A percentile compares a stretch with the other conserved stretches of the same genome.
Evolutionary conservation across 331 rosid species (phyloP).

Genomic region (Acacia concinna): DNA sequence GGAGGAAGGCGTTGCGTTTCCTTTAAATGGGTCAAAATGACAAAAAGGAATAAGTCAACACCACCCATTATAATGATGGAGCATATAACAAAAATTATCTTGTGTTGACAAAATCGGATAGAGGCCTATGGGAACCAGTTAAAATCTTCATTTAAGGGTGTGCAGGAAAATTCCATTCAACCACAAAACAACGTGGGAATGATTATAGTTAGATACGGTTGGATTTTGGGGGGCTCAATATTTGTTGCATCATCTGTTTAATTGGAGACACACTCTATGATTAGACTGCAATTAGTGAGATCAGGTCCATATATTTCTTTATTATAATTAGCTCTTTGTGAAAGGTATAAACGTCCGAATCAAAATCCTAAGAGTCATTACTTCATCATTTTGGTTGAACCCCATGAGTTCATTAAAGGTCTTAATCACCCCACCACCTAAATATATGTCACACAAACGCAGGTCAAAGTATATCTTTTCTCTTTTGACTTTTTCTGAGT

Average conservation of each 20-base stretch:
- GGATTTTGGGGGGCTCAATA: constrained; percentile 66
- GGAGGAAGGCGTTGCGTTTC: constrained; percentile 23
- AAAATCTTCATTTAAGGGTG: constrained; percentile 26
- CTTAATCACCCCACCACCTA: constrained; percentile 40
- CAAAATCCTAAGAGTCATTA: constrained; percentile 21
- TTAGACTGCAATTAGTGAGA: constrained; percentile 26
- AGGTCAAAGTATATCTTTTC: constrained; percentile 27
- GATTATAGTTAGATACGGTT: constrained; percentile 62
- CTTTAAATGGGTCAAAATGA: constrained; percentile 42
- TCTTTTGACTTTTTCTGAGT: constrained; percentile 32
- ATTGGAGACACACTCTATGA: constrained; percentile 28
- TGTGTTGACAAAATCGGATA: constrained; percentile 48
- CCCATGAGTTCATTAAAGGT: constrained; percentile 39
- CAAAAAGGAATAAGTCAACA: constrained; percentile 44
- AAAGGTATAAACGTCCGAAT: constrained; percentile 2
- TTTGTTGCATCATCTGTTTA: constrained; percentile 21
- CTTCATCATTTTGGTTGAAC: constrained; percentile 31
- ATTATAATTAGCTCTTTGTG: constrained; percentile 29
- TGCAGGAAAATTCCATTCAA: constrained; percentile 14
- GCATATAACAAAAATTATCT: constrained; percentile 46
- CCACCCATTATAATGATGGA: constrained; percentile 45
- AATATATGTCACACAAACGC: constrained; percentile 7
- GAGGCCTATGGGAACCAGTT: constrained; percentile 25
- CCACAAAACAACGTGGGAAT: constrained; percentile 45
- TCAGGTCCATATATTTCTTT: constrained; percentile 9